Evolutionary conservation across 2,329 filamentous ascomycete genomes (phyloP).

Genomic region (Fonsecaea erecta): DNA sequence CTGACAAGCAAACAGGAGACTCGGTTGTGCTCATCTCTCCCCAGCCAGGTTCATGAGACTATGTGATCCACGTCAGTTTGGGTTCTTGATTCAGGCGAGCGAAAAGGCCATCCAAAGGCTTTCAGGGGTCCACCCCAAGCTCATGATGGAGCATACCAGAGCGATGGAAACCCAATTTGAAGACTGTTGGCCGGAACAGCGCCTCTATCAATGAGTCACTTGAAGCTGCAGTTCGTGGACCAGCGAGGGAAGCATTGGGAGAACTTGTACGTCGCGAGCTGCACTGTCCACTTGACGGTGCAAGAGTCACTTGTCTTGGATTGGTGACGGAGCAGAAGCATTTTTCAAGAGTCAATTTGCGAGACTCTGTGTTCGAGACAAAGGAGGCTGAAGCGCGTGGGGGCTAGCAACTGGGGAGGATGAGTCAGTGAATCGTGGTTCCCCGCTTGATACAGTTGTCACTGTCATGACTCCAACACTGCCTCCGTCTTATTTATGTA

Average conservation of each 20-base stretch:
- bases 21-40: slow-evolving; percentile 75
- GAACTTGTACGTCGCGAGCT: background rate
- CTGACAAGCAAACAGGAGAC: slow-evolving; percentile 59
- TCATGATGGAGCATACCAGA: background rate
- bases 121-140: background rate
- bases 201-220: slow-evolving; percentile 7
- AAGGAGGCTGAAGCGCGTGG: background rate
- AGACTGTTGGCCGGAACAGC: background rate
- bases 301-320: background rate
- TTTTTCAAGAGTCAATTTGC: background rate
- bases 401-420: background rate
- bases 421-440: slow-evolving; percentile 10
- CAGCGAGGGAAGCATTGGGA: background rate
- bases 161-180: background rate
- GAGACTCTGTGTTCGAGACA: background rate
- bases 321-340: background rate
- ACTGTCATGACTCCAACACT: slow-evolving; percentile 21
- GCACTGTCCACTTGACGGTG: background rate
- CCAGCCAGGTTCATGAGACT: slow-evolving; percentile 49
- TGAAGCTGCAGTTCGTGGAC: background rate
- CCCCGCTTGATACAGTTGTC: background rate
- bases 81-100: background rate
- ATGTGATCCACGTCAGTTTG: slow-evolving; percentile 18
- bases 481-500: slow-evolving; percentile 8
- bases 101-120: background rate